Percentiles rank a stretch among this genome's conserved stretches.
Conservation (phyloP, 371 early-diverging fungal genomes). For the Circinella umbellata region DNA sequence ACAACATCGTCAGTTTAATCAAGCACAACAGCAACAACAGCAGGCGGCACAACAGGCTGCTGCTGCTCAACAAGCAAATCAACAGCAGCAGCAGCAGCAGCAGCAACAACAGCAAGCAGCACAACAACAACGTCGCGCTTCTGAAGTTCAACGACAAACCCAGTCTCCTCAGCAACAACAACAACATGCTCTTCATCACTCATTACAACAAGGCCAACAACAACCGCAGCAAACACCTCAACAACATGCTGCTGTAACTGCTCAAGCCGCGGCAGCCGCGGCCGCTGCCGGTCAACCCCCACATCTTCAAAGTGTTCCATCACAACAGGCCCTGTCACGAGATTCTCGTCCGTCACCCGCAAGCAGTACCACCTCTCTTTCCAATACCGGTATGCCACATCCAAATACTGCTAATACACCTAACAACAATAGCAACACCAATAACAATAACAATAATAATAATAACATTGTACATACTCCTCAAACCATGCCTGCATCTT, state of each 20-base stretch:
- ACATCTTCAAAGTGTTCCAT: slow-evolving; percentile 36
- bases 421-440: slow-evolving; percentile 20
- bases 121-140: slow-evolving; percentile 12
- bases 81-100: slow-evolving; percentile 29
- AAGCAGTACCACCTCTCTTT: slow-evolving; percentile 44
- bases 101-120: slow-evolving; percentile 14
- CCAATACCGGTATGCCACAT: slow-evolving; percentile 35
- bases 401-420: slow-evolving; percentile 8
- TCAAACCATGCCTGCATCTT: slow-evolving; percentile 50
- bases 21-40: slow-evolving; percentile 16
- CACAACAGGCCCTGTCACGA: slow-evolving; percentile 34
- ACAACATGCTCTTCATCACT: slow-evolving; percentile 18
- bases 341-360: slow-evolving; percentile 47
- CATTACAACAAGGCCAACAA: slow-evolving; percentile 15
- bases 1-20: slow-evolving; percentile 31
- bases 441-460: slow-evolving; percentile 16
- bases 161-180: slow-evolving; percentile 19
- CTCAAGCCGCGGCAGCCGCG: slow-evolving; percentile 4
- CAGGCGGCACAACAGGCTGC: slow-evolving; percentile 10
- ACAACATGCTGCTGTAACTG: slow-evolving; percentile 11
- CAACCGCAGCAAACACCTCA: slow-evolving; percentile 13
- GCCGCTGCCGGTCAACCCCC: slow-evolving; percentile 18
- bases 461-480: slow-evolving; percentile 49
- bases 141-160: slow-evolving; percentile 21
- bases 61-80: slow-evolving; percentile 12